Base-by-base conservation (phyloP, 805 yeast genomes). In the Metschnikowia gruessii region DNA sequence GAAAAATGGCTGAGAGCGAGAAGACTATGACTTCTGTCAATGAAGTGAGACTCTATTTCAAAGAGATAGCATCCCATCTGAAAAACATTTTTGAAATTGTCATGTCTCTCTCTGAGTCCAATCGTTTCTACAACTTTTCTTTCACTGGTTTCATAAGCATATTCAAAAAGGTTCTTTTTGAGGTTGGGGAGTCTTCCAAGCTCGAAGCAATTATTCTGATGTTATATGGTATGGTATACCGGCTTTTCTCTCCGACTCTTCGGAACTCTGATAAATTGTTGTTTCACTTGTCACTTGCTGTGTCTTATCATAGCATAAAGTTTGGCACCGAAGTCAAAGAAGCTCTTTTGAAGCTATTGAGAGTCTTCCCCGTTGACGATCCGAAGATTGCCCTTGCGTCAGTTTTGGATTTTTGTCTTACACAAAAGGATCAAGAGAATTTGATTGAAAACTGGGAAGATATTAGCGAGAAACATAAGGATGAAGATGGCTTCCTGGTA, bases 121-220 rank as follows among this genome's bases (percentile, higher is more conserved):
- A 77, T 48, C 61, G 62, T 24, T 78, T 82, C 50, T 91, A 88
- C 61, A 77, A 76, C 40, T 80, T 85, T 53, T 68, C 88, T 0
- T 67, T 83, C 29, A 68, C 70, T 6, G 48, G 52, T 2, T 65
- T 62, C 44, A 50, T 63, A 18, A 42, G 42, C 1, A 39, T 54
- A 2, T 65, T 63, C 45, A 39, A 46, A 29, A 39, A 37, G 28
- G 54, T 43, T 4, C 56, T 59, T 28, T 22, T 37, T 10, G 52
- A 56, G 7, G 17, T 46, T 2, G 56, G 68, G 7, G 21, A 37
- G 3, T 19, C 71, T 3, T 55, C 59, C 0, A 51, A 56, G 1
- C 30, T 34, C 22, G 42, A 39, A 4, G 10, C 21, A 5, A 56
- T 83, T 28, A 58, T 72, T 3, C 32, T 52, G 10, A 39, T 32